phyloP scores from a whole-genome alignment of 2,329 filamentous ascomycete genomes.

The Stenocarpella maydis region DNA sequence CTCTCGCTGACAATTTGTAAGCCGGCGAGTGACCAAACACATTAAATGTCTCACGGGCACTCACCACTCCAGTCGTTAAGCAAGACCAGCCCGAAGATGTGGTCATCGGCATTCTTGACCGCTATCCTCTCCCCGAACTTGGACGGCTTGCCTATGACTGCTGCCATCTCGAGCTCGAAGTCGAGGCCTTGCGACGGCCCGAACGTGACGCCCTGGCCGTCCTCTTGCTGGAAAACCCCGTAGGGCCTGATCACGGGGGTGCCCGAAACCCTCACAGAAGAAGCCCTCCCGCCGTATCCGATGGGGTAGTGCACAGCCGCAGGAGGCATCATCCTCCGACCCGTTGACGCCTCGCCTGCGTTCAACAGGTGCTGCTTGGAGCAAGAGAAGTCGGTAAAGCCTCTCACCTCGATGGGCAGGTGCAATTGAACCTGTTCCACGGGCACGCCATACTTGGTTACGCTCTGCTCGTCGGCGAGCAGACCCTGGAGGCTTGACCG shows the following conservation, averaged over 20 bases:
- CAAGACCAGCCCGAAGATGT: constrained; percentile 70
- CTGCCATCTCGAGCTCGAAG: constrained; percentile 55
- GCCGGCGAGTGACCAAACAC: constrained; percentile 39
- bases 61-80: constrained; percentile 69
- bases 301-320: constrained; percentile 58
- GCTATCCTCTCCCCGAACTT: constrained; percentile 47
- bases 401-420: constrained; percentile 62
- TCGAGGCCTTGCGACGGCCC: constrained; percentile 48
- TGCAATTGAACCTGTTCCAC: constrained; percentile 56
- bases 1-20: constrained; percentile 52
- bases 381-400: constrained; percentile 67
- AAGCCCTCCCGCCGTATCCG: constrained; percentile 63
- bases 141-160: constrained; percentile 53
- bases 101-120: constrained; percentile 59
- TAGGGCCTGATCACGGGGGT: constrained; percentile 56
- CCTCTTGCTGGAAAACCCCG: constrained; percentile 50
- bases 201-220: constrained; percentile 40
- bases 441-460: constrained; percentile 40
- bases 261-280: constrained; percentile 59
- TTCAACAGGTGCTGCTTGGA: constrained; percentile 62
- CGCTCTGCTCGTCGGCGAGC: constrained; percentile 34
- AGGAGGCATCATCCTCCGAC: constrained; percentile 50
- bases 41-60: constrained; percentile 36
- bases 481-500: constrained; percentile 35
- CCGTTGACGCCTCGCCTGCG: constrained; percentile 42